phyloP scores from a whole-genome alignment of 768 basidiomycete genomes.

The Hemileccinum rubropunctum region DNA sequence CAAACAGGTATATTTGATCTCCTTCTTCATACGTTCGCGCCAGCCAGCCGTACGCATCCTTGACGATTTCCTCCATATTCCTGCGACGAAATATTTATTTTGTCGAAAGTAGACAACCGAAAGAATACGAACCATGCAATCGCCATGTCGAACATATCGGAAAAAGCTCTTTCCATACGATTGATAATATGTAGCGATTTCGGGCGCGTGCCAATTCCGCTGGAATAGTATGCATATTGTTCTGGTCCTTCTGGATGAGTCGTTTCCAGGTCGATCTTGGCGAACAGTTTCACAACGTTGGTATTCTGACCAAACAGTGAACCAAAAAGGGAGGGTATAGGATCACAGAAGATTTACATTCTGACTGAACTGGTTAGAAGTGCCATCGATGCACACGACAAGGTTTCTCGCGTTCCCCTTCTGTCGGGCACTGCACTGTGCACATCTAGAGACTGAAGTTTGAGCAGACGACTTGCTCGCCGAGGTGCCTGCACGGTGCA shows the following conservation, averaged over 20 bases:
- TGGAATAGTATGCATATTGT: constrained; percentile 37
- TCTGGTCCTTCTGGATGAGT: constrained; percentile 1
- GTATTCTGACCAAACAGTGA: constrained; percentile 31
- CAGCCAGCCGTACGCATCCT: constrained; percentile 35
- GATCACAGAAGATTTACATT: constrained; percentile 6
- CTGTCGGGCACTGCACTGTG: constrained; percentile 10
- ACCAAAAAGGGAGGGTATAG: background rate
- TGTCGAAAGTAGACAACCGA: background rate
- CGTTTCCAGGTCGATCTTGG: constrained; percentile 23
- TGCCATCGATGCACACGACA: constrained; percentile 24
- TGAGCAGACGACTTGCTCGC: background rate
- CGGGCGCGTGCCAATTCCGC: constrained; percentile 37
- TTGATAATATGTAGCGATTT: constrained; percentile 25
- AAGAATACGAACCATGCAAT: constrained; percentile 35
- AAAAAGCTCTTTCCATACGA: constrained; percentile 14
- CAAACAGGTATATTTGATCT: constrained; percentile 36
- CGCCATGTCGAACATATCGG: constrained; percentile 34
- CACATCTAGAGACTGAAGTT: constrained; percentile 3
- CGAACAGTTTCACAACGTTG: constrained; percentile 38
- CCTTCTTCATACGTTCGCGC: constrained; percentile 29
- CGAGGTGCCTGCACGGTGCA: background rate
- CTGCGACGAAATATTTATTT: constrained; percentile 10
- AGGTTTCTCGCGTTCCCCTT: constrained; percentile 19
- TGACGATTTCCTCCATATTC: constrained; percentile 35
- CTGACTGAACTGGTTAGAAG: constrained; percentile 22